phyloP scores from a whole-genome alignment of 495 filamentous ascomycete species.

The Neurospora sp. region DNA sequence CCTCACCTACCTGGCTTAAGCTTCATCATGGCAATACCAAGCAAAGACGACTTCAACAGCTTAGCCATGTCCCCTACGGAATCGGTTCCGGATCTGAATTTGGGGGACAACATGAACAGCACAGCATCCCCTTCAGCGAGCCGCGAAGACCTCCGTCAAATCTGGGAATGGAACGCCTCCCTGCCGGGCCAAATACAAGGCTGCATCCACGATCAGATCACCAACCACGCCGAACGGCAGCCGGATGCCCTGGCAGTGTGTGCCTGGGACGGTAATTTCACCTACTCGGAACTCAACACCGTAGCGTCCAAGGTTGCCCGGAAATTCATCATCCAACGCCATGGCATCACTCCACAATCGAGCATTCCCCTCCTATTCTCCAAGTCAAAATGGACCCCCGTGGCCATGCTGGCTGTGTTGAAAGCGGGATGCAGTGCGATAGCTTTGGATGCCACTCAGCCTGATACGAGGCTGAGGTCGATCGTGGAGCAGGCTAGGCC shows the following conservation, averaged over 20 bases:
- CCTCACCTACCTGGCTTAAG: too few relatives aligned
- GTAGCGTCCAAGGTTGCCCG: slow-evolving; percentile 34
- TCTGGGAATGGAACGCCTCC: slow-evolving; percentile 12
- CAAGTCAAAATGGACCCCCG: slow-evolving; percentile 46
- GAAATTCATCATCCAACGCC: slow-evolving; percentile 20
- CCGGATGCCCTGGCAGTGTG: slow-evolving; percentile 14
- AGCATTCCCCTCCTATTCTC: slow-evolving; percentile 47
- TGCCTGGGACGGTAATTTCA: slow-evolving; percentile 47
- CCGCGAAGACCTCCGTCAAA: not conserved
- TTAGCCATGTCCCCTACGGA: not conserved
- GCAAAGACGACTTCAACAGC: not conserved
- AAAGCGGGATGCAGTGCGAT: slow-evolving; percentile 50
- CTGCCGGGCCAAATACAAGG: slow-evolving; percentile 7
- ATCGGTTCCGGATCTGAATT: not conserved
- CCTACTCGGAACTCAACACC: slow-evolving; percentile 38
- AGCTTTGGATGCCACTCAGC: slow-evolving; percentile 46
- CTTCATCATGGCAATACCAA: not conserved
- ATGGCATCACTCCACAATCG: slow-evolving; percentile 40
- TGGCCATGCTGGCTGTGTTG: slow-evolving; percentile 45
- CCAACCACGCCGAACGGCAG: slow-evolving; percentile 4
- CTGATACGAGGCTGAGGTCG: slow-evolving; percentile 34
- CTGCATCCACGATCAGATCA: slow-evolving; percentile 20
- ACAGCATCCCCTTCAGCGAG: not conserved
- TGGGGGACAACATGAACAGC: not conserved
- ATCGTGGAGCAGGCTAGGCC: not conserved